Evolutionary conservation across 192 early-diverging fungal genomes (phyloP).

Genomic region (Coemansia sp.): DNA sequence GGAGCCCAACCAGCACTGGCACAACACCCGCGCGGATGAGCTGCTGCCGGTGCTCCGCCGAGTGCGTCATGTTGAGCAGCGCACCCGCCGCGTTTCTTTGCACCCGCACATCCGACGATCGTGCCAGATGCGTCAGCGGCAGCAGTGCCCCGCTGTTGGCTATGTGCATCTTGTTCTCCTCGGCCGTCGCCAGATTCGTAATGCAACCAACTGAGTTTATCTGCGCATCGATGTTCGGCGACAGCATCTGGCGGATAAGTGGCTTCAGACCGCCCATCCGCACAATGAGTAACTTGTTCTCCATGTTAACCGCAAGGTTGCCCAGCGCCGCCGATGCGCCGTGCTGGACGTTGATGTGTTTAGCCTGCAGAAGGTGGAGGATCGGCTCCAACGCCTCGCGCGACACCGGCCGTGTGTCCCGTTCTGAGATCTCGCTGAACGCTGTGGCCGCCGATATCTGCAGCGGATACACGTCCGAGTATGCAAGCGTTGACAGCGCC

Average conservation of each 20-base stretch:
- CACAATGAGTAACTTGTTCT: constrained; percentile 85
- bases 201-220: constrained; percentile 94
- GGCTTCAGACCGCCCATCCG: constrained; percentile 81
- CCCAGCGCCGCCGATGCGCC: constrained; percentile 85
- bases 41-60: constrained; percentile 78
- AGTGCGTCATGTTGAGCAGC: constrained; percentile 90
- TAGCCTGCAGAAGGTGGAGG: constrained; percentile 76
- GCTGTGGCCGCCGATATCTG: constrained; percentile 85
- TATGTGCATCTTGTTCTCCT: constrained; percentile 88
- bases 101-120: constrained; percentile 79
- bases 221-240: constrained; percentile 85
- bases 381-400: constrained; percentile 80
- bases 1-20: constrained; percentile 75
- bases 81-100: constrained; percentile 90
- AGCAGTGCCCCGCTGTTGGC: constrained; percentile 80
- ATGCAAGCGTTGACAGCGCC: constrained; percentile 79
- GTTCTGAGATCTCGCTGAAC: constrained; percentile 87
- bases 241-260: constrained; percentile 83
- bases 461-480: constrained; percentile 80
- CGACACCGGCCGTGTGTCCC: constrained; percentile 75
- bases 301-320: constrained; percentile 74
- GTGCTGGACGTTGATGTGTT: constrained; percentile 82
- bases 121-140: constrained; percentile 70
- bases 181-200: constrained; percentile 85
- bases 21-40: constrained; percentile 80